Percentiles rank a stretch among this genome's conserved stretches.
These are phyloP conservation scores for Amaranthus palmeri DNA, from an alignment of 148 eudicot species.

Conservation along the genomic window DNA sequence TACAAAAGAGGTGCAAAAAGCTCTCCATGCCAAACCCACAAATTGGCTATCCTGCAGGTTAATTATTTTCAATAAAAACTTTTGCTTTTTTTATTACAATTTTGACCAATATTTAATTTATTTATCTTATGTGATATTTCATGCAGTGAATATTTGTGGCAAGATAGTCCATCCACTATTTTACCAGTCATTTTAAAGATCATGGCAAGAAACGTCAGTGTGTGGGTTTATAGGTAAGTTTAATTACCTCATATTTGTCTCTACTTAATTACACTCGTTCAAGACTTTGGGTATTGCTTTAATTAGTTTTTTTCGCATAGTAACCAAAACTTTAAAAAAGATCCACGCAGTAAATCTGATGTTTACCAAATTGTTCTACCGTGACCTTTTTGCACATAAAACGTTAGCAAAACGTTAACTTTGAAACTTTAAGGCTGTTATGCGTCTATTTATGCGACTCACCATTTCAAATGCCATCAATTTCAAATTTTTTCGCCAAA, in stretches of 20 bases:
- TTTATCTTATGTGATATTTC: neutral
- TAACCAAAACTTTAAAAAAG: no score
- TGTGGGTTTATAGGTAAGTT: constrained; percentile 47
- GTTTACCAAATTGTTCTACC: no score
- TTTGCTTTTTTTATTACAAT: neutral
- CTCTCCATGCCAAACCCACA: constrained; percentile 40
- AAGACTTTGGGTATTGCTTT: no score
- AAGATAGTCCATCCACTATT: constrained; percentile 34
- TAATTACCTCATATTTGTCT: neutral
- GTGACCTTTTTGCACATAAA: no score
- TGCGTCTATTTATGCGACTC: no score
- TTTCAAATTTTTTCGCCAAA: no score
- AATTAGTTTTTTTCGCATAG: no score
- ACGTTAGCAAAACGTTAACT: no score
- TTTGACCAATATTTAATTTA: neutral
- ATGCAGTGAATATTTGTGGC: constrained; percentile 32
- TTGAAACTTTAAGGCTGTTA: no score
- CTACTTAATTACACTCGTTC: no score
- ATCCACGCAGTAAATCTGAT: no score
- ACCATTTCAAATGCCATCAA: no score
- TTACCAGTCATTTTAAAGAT: constrained; percentile 39
- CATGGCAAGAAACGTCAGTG: constrained; percentile 36
- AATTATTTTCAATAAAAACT: neutral
- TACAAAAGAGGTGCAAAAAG: constrained; percentile 37
- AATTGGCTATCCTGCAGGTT: constrained; percentile 42